A percentile compares a stretch with the other conserved stretches of the same genome.
These are phyloP conservation scores for Colletotrichum liaoningense DNA, from an alignment of 2,329 filamentous ascomycete species.

Conservation along the genomic window DNA sequence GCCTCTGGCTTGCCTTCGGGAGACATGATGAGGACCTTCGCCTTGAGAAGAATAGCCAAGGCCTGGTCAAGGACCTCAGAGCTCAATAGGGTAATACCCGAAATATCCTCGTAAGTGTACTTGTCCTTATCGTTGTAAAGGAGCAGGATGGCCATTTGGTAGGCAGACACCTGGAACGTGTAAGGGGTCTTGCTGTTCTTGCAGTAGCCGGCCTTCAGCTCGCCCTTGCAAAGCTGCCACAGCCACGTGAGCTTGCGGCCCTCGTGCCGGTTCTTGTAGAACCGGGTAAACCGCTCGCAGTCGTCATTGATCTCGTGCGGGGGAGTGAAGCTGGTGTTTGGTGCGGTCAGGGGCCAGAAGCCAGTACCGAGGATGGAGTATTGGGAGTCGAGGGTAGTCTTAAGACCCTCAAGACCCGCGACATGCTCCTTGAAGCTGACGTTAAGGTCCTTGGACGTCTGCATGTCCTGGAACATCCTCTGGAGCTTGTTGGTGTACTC, in stretches of 20 bases:
- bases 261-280: constrained; percentile 97
- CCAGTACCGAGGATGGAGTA: constrained; percentile 96
- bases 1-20: constrained; percentile 81
- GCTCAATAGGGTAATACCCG: constrained; percentile 81
- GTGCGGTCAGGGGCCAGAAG: constrained; percentile 94
- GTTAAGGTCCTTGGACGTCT: constrained; percentile 98
- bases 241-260: constrained; percentile 97
- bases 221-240: constrained; percentile 98
- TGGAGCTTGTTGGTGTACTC: constrained; percentile 99
- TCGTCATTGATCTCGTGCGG: constrained; percentile 87
- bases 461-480: constrained; percentile 99
- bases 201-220: constrained; percentile 93
- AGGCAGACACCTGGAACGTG: constrained; percentile 97
- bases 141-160: constrained; percentile 95
- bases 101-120: constrained; percentile 88
- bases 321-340: constrained; percentile 88
- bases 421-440: constrained; percentile 84
- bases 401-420: constrained; percentile 72
- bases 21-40: constrained; percentile 83
- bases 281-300: constrained; percentile 88
- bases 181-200: constrained; percentile 91
- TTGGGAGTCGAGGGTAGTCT: constrained; percentile 82
- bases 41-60: constrained; percentile 88
- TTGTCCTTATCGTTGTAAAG: constrained; percentile 93
- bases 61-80: constrained; percentile 89